These are phyloP conservation scores for Xylaria longipes DNA, from an alignment of 495 filamentous ascomycete species.

Conservation along the genomic window DNA sequence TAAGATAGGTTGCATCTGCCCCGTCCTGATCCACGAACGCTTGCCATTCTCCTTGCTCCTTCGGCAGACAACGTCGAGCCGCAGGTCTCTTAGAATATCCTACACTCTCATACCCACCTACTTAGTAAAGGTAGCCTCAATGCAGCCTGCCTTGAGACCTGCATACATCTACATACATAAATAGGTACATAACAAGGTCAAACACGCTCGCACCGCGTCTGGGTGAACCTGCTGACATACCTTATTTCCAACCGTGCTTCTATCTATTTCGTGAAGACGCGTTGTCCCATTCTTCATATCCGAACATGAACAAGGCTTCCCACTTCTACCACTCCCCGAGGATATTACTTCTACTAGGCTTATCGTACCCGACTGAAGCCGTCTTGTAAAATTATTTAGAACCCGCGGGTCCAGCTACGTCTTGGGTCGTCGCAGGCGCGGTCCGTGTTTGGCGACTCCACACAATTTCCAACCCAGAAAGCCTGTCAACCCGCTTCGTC, in stretches of 20 bases:
- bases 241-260: neutral
- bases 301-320: slow-evolving; percentile 18
- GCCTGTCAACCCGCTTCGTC: slow-evolving; percentile 33
- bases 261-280: slow-evolving; percentile 18
- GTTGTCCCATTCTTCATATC: neutral
- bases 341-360: neutral
- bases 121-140: slow-evolving; percentile 25
- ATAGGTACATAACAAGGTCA: slow-evolving; percentile 20
- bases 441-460: slow-evolving; percentile 26
- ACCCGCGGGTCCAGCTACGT: slow-evolving; percentile 16
- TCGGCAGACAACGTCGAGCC: slow-evolving; percentile 32
- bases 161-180: slow-evolving; percentile 25
- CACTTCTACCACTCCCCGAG: slow-evolving; percentile 1
- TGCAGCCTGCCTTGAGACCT: slow-evolving; percentile 36
- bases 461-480: slow-evolving; percentile 28
- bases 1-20: slow-evolving; percentile 14
- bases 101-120: slow-evolving; percentile 23
- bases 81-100: slow-evolving; percentile 32
- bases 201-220: slow-evolving; percentile 16
- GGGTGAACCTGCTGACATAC: slow-evolving; percentile 11
- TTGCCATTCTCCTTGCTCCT: slow-evolving; percentile 19
- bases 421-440: slow-evolving; percentile 10
- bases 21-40: slow-evolving; percentile 28
- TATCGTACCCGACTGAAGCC: neutral
- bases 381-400: neutral